These are phyloP conservation scores for Metarhizium robertsii DNA, from an alignment of 2,329 filamentous ascomycete genomes.

Conservation along the genomic window DNA sequence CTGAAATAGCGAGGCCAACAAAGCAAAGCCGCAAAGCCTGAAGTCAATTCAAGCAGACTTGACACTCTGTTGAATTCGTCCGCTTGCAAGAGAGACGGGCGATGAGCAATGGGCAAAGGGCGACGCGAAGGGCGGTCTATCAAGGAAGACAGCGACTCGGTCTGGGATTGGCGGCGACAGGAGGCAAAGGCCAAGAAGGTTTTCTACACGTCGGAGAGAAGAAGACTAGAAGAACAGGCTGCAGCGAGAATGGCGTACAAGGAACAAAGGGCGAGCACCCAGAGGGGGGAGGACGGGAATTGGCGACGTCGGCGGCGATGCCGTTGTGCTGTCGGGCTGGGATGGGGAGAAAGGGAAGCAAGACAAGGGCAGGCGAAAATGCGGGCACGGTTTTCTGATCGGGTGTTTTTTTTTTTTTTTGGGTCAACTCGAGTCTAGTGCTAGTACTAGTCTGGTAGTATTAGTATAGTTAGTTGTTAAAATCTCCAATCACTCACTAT, in stretches of 20 bases:
- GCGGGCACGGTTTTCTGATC: conserved; percentile 10
- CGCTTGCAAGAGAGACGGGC: not conserved
- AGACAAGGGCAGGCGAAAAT: conserved; percentile 11
- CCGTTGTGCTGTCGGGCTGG: conserved; percentile 18
- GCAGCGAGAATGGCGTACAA: conserved; percentile 8
- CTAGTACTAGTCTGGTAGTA: too few relatives aligned
- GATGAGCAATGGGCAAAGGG: not conserved
- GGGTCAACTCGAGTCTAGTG: not conserved
- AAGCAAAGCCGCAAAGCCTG: not conserved
- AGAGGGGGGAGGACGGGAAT: conserved; percentile 11
- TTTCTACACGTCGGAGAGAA: conserved; percentile 1
- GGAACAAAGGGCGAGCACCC: conserved; percentile 9
- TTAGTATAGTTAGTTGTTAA: too few relatives aligned
- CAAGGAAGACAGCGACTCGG: conserved; percentile 1
- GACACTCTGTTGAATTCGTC: conserved; percentile 1
- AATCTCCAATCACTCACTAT: too few relatives aligned
- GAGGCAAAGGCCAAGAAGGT: not conserved
- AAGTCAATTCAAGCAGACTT: not conserved
- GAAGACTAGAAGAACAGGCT: conserved; percentile 1
- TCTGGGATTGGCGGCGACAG: not conserved
- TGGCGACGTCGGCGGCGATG: conserved; percentile 17
- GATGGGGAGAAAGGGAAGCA: conserved; percentile 16
- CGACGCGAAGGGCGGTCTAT: not conserved
- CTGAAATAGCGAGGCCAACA: not conserved
- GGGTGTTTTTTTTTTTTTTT: not conserved